Evolutionary conservation across 1,284 basidiomycete genomes (phyloP).

Genomic region (Leccinum subrobustum): DNA sequence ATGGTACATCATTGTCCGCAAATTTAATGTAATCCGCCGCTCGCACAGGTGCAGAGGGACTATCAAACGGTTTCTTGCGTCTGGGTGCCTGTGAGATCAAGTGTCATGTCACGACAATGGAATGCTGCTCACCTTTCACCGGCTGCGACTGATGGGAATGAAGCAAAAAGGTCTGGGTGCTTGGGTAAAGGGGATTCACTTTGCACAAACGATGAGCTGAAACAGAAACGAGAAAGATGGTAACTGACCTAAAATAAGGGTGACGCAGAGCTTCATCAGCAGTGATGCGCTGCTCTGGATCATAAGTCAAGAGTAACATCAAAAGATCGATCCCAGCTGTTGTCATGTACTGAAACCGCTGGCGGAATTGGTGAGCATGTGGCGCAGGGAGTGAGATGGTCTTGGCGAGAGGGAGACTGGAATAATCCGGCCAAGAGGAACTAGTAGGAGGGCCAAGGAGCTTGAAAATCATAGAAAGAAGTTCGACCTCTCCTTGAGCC

Average conservation of each 20-base stretch:
- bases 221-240: not conserved
- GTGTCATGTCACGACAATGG: not conserved
- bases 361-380: conserved; percentile 69
- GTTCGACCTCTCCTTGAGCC: conserved; percentile 93
- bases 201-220: conserved; percentile 11
- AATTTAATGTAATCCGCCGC: conserved; percentile 64
- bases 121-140: conserved; percentile 79
- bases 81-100: conserved; percentile 37
- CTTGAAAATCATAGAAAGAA: conserved; percentile 91
- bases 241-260: conserved; percentile 83
- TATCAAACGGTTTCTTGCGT: conserved; percentile 72
- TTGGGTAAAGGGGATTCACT: conserved; percentile 95
- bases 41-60: conserved; percentile 72
- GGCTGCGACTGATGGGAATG: conserved; percentile 95
- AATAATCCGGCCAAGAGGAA: conserved; percentile 85
- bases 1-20: conserved; percentile 28
- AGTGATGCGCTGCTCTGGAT: conserved; percentile 81
- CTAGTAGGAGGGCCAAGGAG: conserved; percentile 88
- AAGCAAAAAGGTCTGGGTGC: conserved; percentile 95
- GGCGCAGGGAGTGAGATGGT: conserved; percentile 77
- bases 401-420: conserved; percentile 75
- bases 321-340: conserved; percentile 86
- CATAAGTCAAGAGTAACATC: conserved; percentile 82
- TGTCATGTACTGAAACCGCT: conserved; percentile 80
- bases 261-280: conserved; percentile 90